These are phyloP conservation scores for Auxenochlorella pyrenoidosa DNA, from an alignment of 139 green algal genomes.

Conservation along the genomic window DNA sequence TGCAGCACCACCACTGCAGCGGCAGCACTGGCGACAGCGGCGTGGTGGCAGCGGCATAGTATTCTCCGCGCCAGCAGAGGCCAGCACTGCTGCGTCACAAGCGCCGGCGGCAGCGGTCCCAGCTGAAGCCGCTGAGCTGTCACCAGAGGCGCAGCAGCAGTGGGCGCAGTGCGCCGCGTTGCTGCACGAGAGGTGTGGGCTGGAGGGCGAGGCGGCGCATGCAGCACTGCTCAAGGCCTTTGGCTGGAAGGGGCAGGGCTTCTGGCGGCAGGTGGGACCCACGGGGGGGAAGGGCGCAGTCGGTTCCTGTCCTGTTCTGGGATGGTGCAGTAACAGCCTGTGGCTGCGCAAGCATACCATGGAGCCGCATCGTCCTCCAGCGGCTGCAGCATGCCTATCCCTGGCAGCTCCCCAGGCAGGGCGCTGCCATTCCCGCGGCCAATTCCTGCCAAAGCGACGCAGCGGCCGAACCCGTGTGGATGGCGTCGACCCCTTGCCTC, in stretches of 20 bases:
- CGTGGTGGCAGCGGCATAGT: background rate
- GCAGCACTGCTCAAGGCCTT: constrained; percentile 31
- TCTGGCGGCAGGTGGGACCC: constrained; percentile 37
- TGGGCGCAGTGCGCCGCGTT: background rate
- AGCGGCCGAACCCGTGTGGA: no score
- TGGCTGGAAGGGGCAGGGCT: constrained; percentile 46
- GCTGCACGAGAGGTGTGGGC: constrained; percentile 14
- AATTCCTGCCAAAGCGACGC: no score
- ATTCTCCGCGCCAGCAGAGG: background rate
- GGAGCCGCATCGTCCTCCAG: no score
- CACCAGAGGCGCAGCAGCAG: background rate
- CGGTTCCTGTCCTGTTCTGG: no score
- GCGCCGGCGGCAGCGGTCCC: background rate
- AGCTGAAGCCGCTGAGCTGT: background rate
- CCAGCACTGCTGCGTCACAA: background rate
- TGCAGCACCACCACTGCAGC: no score
- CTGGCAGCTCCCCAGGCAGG: no score
- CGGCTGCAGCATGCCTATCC: no score
- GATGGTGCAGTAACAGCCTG: no score
- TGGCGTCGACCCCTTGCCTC: no score
- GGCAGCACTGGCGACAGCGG: background rate
- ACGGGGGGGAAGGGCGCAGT: no score
- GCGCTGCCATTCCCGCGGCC: no score
- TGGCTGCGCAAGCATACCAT: no score
- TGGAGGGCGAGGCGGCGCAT: constrained; percentile 7